phyloP scores from a whole-genome alignment of 2,329 filamentous ascomycete species.

The Hypoxylon sp. region DNA sequence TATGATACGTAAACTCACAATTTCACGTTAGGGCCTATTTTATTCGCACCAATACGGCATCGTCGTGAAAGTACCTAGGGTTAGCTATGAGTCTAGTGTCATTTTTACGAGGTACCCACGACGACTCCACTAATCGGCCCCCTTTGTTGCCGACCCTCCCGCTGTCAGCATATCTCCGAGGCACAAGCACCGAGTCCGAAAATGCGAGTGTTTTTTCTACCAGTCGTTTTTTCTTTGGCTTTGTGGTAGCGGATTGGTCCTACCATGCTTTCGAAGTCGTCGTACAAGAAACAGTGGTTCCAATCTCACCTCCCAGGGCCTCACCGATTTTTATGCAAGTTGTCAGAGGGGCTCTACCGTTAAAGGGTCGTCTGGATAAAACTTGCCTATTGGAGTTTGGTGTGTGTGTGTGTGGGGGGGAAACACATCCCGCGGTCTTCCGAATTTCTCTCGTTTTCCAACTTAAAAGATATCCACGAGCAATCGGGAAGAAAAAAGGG shows the following conservation, averaged over 20 bases:
- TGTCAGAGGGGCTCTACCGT: no score
- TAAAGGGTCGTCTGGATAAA: slow-evolving; percentile 22
- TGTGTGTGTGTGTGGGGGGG: no score
- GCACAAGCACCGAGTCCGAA: slow-evolving; percentile 27
- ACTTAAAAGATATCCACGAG: slow-evolving; percentile 27
- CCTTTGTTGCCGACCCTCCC: slow-evolving; percentile 31
- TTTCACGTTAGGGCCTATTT: slow-evolving; percentile 45
- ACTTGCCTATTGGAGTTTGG: slow-evolving; percentile 12
- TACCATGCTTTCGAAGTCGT: no score
- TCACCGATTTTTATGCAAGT: slow-evolving; percentile 15
- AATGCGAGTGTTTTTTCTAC: no score
- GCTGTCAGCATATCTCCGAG: slow-evolving; percentile 37
- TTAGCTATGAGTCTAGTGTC: slow-evolving; percentile 11
- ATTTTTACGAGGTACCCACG: slow-evolving; percentile 28
- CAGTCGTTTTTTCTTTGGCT: no score
- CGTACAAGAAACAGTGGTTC: slow-evolving; percentile 7
- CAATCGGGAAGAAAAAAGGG: slow-evolving; percentile 25
- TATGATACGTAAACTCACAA: slow-evolving; percentile 23
- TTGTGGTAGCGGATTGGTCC: no score
- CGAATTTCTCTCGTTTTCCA: slow-evolving; percentile 16
- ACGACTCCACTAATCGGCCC: slow-evolving; percentile 24
- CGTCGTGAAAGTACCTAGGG: slow-evolving; percentile 32
- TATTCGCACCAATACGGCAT: slow-evolving; percentile 43
- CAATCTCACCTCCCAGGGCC: neutral
- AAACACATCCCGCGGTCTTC: slow-evolving; percentile 16